These are phyloP conservation scores for Ochetophila trinervis DNA, from an alignment of 306 rosid species.

Conservation along the genomic window DNA sequence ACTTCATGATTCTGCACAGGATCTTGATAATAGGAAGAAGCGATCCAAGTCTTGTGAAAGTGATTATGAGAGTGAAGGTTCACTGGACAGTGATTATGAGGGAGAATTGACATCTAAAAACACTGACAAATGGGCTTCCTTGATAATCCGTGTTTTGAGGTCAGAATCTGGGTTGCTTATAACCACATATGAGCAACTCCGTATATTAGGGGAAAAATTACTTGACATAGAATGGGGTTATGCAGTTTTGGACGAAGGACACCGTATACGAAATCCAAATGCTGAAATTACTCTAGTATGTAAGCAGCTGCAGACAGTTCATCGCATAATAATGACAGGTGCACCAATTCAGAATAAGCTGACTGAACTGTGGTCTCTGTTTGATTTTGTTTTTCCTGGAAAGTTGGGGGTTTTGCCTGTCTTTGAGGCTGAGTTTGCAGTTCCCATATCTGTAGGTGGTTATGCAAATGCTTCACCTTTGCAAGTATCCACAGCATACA, in stretches of 20 bases:
- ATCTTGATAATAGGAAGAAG: constrained; percentile 48
- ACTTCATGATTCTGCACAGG: constrained; percentile 90
- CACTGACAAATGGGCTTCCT: constrained; percentile 70
- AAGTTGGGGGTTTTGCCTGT: constrained; percentile 96
- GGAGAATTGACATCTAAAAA: constrained; percentile 37
- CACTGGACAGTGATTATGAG: constrained; percentile 52
- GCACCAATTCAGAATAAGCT: constrained; percentile 97
- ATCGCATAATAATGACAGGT: constrained; percentile 96
- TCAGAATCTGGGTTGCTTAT: constrained; percentile 86
- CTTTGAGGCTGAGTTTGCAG: constrained; percentile 96
- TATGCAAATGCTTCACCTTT: constrained; percentile 97
- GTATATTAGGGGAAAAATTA: constrained; percentile 72
- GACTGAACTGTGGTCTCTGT: constrained; percentile 92
- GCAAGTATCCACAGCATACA: constrained; percentile 98
- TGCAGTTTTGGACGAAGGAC: constrained; percentile 95
- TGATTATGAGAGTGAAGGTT: constrained; percentile 61
- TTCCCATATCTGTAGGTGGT: constrained; percentile 96
- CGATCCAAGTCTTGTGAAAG: constrained; percentile 58
- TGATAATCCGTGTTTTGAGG: constrained; percentile 63
- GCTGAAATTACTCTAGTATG: constrained; percentile 88
- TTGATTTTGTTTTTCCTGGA: constrained; percentile 99
- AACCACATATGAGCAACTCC: constrained; percentile 94
- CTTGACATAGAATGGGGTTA: constrained; percentile 92
- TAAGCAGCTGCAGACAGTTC: constrained; percentile 93
- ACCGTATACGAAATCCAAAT: constrained; percentile 89